Base-by-base conservation (phyloP, 2,329 filamentous ascomycete species). In the Aspergillus sp. region DNA sequence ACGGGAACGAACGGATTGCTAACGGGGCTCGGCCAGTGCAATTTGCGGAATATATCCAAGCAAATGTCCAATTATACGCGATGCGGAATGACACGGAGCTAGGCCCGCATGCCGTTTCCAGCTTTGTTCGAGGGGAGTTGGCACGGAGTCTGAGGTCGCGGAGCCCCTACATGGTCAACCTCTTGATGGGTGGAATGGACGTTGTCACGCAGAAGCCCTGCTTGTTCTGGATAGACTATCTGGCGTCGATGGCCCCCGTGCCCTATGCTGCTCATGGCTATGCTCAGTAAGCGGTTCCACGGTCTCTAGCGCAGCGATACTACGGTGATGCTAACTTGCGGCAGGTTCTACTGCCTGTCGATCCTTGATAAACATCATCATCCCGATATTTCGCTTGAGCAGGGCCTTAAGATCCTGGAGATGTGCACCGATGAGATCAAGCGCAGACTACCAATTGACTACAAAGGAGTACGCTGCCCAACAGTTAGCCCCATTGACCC, bases 21-120 rank as follows among this genome's bases (percentile, higher is more conserved):
- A 46, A 40, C 33, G 34, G 32, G 20, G 29, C 19, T 29, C 26
- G 17, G 15, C 11, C 37, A 94, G 88, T 96, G 42, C 89, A 98
- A 80, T 98, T 98, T 63, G 85, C 93, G 61, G 91, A 98, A 69
- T 98, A 89, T 69, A 93, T 98, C 62, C 88, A 96, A 75, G 88
- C 89, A 60, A 98, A 98, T 64, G 80, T 91, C 43, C 86, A 94
- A 67, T 82, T 98, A 57, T 98, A 98, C 69, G 86, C 84, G 48
- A 98, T 96, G 88, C 86, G 93, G 57, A 96, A 96, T 62, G 83
- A 86, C 64, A 82, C 82, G 57, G 86, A 95, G 54, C 78, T 98
- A 40, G 86, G 85, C 27, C 89, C 91, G 7, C 80, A 81, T 22
- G 91, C 86, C 24, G 80, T 95, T 35, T 85, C 88, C 41, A 80